These are phyloP conservation scores for Trichoderma sp. DNA, from an alignment of 2,329 filamentous ascomycete species.

Conservation along the genomic window DNA sequence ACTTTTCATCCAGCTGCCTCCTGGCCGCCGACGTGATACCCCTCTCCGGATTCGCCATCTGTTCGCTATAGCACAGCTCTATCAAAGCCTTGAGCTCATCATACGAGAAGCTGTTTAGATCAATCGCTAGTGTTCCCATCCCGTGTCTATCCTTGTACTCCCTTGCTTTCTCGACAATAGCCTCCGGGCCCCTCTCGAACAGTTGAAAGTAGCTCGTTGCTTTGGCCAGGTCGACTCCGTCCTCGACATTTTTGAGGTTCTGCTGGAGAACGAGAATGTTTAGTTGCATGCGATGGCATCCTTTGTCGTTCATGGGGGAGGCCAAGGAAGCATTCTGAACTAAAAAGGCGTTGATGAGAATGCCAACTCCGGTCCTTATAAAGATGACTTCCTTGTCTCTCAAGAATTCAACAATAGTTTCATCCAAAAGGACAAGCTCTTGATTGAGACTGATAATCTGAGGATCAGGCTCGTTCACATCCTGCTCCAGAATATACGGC, in stretches of 20 bases:
- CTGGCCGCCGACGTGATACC: slow-evolving; percentile 66
- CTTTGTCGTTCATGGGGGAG: slow-evolving; percentile 78
- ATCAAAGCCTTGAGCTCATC: slow-evolving; percentile 65
- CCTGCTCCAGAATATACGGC: slow-evolving; percentile 65
- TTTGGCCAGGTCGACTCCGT: slow-evolving; percentile 60
- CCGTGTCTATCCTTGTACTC: slow-evolving; percentile 41
- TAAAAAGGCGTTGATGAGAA: slow-evolving; percentile 76
- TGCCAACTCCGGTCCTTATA: slow-evolving; percentile 71
- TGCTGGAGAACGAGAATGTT: slow-evolving; percentile 95
- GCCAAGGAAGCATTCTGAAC: slow-evolving; percentile 69
- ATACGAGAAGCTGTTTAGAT: slow-evolving; percentile 55
- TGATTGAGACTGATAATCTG: slow-evolving; percentile 80
- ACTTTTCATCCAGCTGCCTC: slow-evolving; percentile 67
- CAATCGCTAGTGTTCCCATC: slow-evolving; percentile 31
- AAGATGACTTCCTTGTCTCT: slow-evolving; percentile 70
- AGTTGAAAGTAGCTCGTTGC: slow-evolving; percentile 68
- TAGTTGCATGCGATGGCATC: slow-evolving; percentile 83
- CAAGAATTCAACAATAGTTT: slow-evolving; percentile 72
- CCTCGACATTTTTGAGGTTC: slow-evolving; percentile 90
- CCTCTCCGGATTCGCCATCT: slow-evolving; percentile 63
- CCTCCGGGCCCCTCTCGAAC: slow-evolving; percentile 64
- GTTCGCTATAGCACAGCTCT: slow-evolving; percentile 67
- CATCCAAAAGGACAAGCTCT: slow-evolving; percentile 83
- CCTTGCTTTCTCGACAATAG: slow-evolving; percentile 62
- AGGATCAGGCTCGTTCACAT: slow-evolving; percentile 74